Conservation (phyloP, 1,284 basidiomycete species). For the Apiotrichum gracile region DNA sequence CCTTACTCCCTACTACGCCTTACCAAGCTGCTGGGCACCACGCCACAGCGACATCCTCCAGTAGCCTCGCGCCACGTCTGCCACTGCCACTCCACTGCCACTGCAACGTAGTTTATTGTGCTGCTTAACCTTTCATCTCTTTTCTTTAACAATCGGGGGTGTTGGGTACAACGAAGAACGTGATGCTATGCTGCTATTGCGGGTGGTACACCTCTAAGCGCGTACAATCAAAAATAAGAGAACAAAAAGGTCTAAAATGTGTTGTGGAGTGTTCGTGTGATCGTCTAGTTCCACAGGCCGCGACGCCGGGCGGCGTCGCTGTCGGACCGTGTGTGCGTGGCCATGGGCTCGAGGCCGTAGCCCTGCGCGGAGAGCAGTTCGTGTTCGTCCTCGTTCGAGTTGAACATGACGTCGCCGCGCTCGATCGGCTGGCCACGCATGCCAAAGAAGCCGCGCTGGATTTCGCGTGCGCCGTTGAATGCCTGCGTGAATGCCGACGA, state of each 20-base stretch:
- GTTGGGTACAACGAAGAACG: background rate
- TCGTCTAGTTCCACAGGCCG: slow-evolving; percentile 1
- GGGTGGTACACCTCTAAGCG: too few relatives aligned
- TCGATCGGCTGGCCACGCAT: slow-evolving; percentile 22
- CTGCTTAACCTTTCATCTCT: background rate
- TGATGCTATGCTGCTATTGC: too few relatives aligned
- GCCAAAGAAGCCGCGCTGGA: slow-evolving; percentile 41
- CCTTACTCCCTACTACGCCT: too few relatives aligned
- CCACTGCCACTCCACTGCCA: too few relatives aligned
- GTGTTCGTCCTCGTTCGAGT: slow-evolving; percentile 24
- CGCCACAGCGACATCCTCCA: too few relatives aligned
- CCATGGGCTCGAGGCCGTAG: slow-evolving; percentile 37
- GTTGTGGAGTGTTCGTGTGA: background rate
- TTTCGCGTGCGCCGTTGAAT: slow-evolving; percentile 30
- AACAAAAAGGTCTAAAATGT: too few relatives aligned
- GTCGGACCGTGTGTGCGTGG: background rate
- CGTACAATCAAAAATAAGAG: too few relatives aligned
- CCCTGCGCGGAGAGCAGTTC: slow-evolving; percentile 42
- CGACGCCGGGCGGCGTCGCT: background rate
- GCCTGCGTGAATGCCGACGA: slow-evolving; percentile 31
- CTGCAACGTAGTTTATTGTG: background rate
- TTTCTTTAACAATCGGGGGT: background rate
- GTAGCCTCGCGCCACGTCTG: too few relatives aligned
- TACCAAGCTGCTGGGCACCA: too few relatives aligned
- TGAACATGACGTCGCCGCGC: slow-evolving; percentile 20